These are phyloP conservation scores for Tolypocladium paradoxum DNA, from an alignment of 2,329 filamentous ascomycete species.

Conservation along the genomic window DNA sequence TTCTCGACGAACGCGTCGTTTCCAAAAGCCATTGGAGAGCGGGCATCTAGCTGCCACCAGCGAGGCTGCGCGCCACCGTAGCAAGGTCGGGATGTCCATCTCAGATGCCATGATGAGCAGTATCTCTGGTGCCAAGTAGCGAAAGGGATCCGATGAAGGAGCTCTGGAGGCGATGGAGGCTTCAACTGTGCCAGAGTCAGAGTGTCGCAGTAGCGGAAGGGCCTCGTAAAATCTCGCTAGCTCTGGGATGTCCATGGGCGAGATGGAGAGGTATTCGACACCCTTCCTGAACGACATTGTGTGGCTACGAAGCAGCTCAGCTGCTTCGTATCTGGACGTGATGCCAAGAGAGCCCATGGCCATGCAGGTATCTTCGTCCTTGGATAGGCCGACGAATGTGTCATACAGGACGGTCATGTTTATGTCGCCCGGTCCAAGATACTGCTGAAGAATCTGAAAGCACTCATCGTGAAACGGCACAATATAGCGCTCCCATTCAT, in stretches of 20 bases:
- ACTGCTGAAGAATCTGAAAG: not conserved
- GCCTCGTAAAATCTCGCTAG: not conserved
- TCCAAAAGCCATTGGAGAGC: not conserved
- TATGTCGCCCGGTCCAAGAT: not conserved
- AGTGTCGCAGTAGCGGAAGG: not conserved
- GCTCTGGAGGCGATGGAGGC: not conserved
- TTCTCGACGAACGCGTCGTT: not conserved
- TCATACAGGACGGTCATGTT: not conserved
- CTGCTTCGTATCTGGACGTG: not conserved
- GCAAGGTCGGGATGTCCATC: not conserved
- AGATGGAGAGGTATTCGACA: not conserved
- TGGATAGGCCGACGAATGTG: not conserved
- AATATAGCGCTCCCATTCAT: not conserved
- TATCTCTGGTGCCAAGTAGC: not conserved
- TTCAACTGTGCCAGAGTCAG: not conserved
- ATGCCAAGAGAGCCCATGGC: not conserved
- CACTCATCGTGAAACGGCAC: not conserved
- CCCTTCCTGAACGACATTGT: not conserved
- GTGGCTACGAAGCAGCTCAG: not conserved
- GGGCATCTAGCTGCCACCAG: not conserved
- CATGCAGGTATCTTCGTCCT: not conserved
- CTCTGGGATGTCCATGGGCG: not conserved
- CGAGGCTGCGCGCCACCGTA: not conserved
- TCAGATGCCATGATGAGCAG: not conserved
- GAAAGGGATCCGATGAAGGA: not conserved